Conservation (phyloP, 78 protist genomes). For the Monosiga brevicollis region DNA sequence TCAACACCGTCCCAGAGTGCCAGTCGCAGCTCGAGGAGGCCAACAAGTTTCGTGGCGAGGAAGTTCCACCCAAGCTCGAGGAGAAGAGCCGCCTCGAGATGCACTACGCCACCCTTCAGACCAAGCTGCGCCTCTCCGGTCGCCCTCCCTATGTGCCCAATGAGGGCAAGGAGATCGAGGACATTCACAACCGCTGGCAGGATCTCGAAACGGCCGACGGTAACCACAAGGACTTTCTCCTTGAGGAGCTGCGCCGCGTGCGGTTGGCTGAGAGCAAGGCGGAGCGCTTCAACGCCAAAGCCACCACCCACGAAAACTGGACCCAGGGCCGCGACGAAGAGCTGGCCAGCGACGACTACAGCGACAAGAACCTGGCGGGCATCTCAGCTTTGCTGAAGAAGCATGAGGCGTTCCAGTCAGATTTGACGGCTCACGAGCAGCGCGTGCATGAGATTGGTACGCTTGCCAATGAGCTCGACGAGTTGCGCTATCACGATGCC, state of each 20-base stretch:
- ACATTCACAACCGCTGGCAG: slow-evolving; percentile 19
- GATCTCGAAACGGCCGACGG: slow-evolving; percentile 15
- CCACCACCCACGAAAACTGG: background rate
- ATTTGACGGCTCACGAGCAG: background rate
- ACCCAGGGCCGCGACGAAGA: background rate
- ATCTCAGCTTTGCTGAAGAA: background rate
- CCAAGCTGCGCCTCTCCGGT: slow-evolving; percentile 6
- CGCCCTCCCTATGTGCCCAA: slow-evolving; percentile 24
- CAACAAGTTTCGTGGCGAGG: background rate
- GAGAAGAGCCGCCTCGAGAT: slow-evolving; percentile 18
- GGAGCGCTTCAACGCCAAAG: background rate
- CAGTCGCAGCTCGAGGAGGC: background rate
- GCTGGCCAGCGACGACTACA: background rate
- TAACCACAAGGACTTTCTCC: background rate
- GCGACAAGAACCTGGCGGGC: background rate
- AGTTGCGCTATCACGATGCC: background rate
- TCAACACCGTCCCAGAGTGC: background rate
- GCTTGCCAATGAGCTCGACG: background rate
- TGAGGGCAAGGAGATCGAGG: slow-evolving; percentile 3
- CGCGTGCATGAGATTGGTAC: background rate
- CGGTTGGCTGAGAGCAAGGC: background rate
- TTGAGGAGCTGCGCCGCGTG: slow-evolving; percentile 15
- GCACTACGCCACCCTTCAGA: slow-evolving; percentile 7
- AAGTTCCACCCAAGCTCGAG: slow-evolving; percentile 21
- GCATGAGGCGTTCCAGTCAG: background rate